Evolutionary conservation across 192 early-diverging fungal species (phyloP).

Genomic region (Rhizophagus sp.): DNA sequence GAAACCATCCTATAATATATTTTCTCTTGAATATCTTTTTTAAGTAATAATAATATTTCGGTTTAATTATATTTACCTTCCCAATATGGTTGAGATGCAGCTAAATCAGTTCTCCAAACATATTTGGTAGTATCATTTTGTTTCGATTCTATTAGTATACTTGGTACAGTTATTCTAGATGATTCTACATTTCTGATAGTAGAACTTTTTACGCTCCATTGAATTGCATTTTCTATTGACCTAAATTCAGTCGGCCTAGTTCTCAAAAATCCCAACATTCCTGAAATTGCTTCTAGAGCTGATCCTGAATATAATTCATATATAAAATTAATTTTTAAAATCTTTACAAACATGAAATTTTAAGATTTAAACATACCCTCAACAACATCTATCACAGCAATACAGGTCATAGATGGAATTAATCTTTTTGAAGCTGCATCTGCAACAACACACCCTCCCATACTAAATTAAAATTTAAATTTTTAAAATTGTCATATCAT

Average conservation of each 20-base stretch:
- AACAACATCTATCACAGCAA: slow-evolving; percentile 77
- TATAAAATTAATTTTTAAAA: background rate
- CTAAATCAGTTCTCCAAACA: slow-evolving; percentile 65
- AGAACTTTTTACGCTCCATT: slow-evolving; percentile 52
- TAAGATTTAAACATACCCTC: slow-evolving; percentile 52
- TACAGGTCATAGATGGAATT: slow-evolving; percentile 56
- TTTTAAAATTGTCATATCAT: background rate
- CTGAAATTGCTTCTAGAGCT: slow-evolving; percentile 56
- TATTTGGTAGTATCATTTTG: slow-evolving; percentile 34
- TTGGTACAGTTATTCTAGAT: slow-evolving; percentile 70
- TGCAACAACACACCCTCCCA: slow-evolving; percentile 78
- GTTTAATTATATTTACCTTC: slow-evolving; percentile 33
- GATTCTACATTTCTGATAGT: slow-evolving; percentile 67
- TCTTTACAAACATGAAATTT: background rate
- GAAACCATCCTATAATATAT: slow-evolving; percentile 41
- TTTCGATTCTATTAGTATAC: slow-evolving; percentile 46
- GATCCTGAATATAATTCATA: slow-evolving; percentile 37
- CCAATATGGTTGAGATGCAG: slow-evolving; percentile 69
- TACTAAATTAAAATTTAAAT: slow-evolving; percentile 43
- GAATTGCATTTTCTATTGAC: slow-evolving; percentile 50
- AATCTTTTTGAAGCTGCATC: slow-evolving; percentile 56
- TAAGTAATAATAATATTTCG: no score
- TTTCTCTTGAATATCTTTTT: no score
- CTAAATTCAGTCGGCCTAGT: slow-evolving; percentile 50
- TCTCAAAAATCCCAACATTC: slow-evolving; percentile 49